phyloP scores from a whole-genome alignment of 306 rosid species.

The Biancaea sappan region DNA sequence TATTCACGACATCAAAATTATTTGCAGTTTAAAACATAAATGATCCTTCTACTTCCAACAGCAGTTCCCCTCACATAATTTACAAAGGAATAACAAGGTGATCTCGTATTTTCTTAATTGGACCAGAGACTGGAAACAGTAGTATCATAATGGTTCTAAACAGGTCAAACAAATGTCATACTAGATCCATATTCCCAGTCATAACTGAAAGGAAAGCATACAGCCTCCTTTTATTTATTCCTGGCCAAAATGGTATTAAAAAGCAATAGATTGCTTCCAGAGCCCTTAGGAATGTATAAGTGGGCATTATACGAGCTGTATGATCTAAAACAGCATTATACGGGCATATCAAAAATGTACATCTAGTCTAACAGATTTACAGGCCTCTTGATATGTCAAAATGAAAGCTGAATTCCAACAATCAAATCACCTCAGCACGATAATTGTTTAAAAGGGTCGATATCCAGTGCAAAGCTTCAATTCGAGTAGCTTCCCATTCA shows the following conservation, averaged over 20 bases:
- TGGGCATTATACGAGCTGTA: neutral
- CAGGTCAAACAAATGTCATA: neutral
- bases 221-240: constrained; percentile 7
- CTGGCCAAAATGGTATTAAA: neutral
- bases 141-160: neutral
- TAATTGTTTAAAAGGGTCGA: constrained; percentile 78
- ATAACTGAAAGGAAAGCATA: constrained; percentile 4
- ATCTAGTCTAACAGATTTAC: constrained; percentile 11
- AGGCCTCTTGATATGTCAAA: constrained; percentile 19
- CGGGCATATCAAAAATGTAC: constrained; percentile 15
- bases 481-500: constrained; percentile 94
- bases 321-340: constrained; percentile 6
- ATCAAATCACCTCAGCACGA: constrained; percentile 72
- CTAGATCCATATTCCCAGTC: neutral
- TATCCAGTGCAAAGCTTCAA: constrained; percentile 96
- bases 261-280: neutral
- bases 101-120: neutral
- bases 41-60: neutral
- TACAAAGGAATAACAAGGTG: neutral
- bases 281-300: constrained; percentile 10
- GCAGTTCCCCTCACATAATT: neutral
- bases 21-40: neutral
- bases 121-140: neutral
- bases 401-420: constrained; percentile 28
- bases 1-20: constrained; percentile 22